phyloP scores from a whole-genome alignment of 805 yeast species.

The Maudiozyma turicensis region DNA sequence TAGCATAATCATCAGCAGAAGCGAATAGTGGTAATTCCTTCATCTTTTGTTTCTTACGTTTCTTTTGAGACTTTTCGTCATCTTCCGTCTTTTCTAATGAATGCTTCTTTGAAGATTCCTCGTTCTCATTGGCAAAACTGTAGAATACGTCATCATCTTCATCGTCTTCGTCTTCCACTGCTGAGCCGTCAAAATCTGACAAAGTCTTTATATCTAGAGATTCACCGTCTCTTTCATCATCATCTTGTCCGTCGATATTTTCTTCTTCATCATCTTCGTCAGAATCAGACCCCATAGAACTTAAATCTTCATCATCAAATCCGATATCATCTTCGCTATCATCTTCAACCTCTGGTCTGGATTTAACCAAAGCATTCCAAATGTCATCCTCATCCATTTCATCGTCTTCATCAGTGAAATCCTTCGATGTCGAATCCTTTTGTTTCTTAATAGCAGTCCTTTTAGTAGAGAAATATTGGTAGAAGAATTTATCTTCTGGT shows the following conservation, averaged over 20 bases:
- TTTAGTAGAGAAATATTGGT: conserved; percentile 68
- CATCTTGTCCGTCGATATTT: conserved; percentile 25
- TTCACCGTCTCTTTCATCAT: conserved; percentile 29
- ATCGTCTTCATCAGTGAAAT: conserved; percentile 32
- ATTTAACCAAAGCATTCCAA: conserved; percentile 70
- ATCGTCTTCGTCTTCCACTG: conserved; percentile 2
- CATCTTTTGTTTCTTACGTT: conserved; percentile 27
- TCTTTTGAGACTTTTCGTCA: conserved; percentile 24
- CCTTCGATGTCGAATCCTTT: conserved; percentile 25
- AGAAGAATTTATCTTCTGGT: conserved; percentile 84
- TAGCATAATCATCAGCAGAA: conserved; percentile 76
- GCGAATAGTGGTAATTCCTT: conserved; percentile 77
- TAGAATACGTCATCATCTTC: conserved; percentile 22
- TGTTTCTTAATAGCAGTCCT: conserved; percentile 31
- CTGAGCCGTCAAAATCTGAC: background rate
- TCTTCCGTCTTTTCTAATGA: conserved; percentile 7
- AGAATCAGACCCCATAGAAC: conserved; percentile 16
- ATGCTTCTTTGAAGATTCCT: conserved; percentile 5
- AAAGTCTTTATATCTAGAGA: conserved; percentile 8
- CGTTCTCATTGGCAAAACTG: conserved; percentile 20
- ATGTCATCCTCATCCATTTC: conserved; percentile 61
- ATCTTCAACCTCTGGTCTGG: conserved; percentile 63
- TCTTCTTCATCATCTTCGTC: conserved; percentile 15
- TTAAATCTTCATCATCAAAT: conserved; percentile 35
- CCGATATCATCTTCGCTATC: conserved; percentile 33